Percentiles rank a stretch among this genome's conserved stretches.
Conservation (phyloP, 805 yeast genomes). For the Maudiozyma saulgeensis region DNA sequence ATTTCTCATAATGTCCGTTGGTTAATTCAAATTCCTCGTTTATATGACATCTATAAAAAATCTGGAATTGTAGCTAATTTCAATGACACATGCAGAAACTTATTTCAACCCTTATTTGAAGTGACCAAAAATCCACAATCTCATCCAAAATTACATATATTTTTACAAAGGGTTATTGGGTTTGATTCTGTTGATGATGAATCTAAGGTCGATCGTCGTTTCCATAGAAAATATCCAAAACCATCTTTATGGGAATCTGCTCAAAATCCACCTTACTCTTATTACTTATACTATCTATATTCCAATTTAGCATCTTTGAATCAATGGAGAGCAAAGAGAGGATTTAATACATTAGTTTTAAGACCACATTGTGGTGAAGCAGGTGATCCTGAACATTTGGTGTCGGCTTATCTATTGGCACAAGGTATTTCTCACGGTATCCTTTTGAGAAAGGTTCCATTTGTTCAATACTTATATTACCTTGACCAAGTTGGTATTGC, state of each 20-base stretch:
- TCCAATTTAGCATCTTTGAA: slow-evolving; percentile 82
- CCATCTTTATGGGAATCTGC: slow-evolving; percentile 72
- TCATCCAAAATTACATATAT: slow-evolving; percentile 85
- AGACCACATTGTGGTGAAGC: slow-evolving; percentile 99
- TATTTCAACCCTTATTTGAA: slow-evolving; percentile 84
- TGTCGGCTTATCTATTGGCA: slow-evolving; percentile 78
- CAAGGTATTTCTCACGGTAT: slow-evolving; percentile 96
- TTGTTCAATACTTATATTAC: slow-evolving; percentile 85
- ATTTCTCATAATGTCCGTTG: slow-evolving; percentile 92
- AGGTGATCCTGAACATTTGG: slow-evolving; percentile 97
- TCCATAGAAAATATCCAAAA: slow-evolving; percentile 75
- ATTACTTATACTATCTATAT: slow-evolving; percentile 81
- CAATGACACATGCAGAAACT: slow-evolving; percentile 65
- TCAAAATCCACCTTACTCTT: slow-evolving; percentile 94
- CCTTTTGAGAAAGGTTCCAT: slow-evolving; percentile 83
- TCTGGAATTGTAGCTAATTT: slow-evolving; percentile 60
- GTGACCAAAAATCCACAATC: slow-evolving; percentile 75
- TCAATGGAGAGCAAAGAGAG: slow-evolving; percentile 65
- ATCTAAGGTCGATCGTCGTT: slow-evolving; percentile 77
- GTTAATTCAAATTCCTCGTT: slow-evolving; percentile 90
- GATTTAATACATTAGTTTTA: slow-evolving; percentile 81
- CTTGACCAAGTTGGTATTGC: slow-evolving; percentile 95
- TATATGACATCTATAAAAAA: slow-evolving; percentile 80
- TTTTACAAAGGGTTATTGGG: slow-evolving; percentile 89
- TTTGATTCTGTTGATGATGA: slow-evolving; percentile 98